Percentiles rank a stretch among this genome's conserved stretches.
phyloP scores from a whole-genome alignment of 345 rosid genomes.

The Clarkia xantiana region DNA sequence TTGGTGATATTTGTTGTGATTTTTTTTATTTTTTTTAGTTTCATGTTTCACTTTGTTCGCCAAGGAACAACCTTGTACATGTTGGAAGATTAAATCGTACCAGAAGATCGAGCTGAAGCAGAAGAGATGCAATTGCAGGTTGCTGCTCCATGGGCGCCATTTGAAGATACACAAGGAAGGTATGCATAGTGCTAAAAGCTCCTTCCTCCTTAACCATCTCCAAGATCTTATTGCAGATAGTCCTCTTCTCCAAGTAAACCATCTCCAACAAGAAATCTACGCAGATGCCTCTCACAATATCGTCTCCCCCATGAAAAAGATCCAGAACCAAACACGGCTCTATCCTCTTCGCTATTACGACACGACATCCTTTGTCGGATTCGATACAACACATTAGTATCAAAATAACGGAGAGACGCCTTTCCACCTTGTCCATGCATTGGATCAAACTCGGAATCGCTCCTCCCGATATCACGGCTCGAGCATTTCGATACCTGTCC shows the following conservation, averaged over 20 bases:
- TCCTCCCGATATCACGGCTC: conserved; percentile 28
- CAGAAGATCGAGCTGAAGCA: conserved; percentile 60
- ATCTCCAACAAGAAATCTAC: conserved; percentile 11
- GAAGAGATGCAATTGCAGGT: conserved; percentile 42
- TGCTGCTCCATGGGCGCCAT: conserved; percentile 58
- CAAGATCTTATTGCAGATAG: conserved; percentile 33
- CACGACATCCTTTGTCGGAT: conserved; percentile 39
- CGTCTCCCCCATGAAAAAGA: conserved; percentile 38
- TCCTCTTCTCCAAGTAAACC: conserved; percentile 26
- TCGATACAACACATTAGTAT: conserved; percentile 40
- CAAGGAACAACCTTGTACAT: background rate
- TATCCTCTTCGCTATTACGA: conserved; percentile 29
- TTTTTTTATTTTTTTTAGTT: background rate
- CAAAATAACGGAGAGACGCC: conserved; percentile 25
- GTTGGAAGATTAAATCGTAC: conserved; percentile 17
- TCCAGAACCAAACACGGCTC: conserved; percentile 43
- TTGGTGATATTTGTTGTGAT: too few relatives aligned
- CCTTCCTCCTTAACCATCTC: conserved; percentile 46
- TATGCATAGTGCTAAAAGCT: conserved; percentile 54
- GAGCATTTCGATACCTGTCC: conserved; percentile 25
- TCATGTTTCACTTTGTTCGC: background rate
- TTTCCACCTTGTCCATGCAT: conserved; percentile 34
- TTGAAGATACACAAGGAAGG: conserved; percentile 57
- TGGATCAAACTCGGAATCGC: conserved; percentile 39
- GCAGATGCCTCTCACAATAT: conserved; percentile 35